Base-by-base conservation (phyloP, 2,329 filamentous ascomycete species). In the Fusarium austroafricanum region DNA sequence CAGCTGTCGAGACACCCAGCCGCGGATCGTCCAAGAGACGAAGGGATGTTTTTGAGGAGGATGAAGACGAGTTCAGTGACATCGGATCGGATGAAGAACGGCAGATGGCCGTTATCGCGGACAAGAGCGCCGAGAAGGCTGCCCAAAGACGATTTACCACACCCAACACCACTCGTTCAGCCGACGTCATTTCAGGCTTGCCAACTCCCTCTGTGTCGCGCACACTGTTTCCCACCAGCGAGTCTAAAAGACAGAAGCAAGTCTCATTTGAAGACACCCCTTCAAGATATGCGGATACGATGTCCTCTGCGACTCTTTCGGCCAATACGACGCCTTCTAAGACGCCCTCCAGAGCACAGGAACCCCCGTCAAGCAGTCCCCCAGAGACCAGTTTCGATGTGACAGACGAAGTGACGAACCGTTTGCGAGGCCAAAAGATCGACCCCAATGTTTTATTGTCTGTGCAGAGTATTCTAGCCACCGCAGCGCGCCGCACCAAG, bases 401-500 rank as follows among this genome's bases (percentile, higher is more conserved):
- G 50, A 81, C 80, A 2, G 73, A 78, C 6, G 80, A 87, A 47
- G 79, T 89, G 39, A 80, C 89, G 76, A 68, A 72, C 2, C 72
- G 89, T 7, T 80, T 90, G 2, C 76, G 76, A 15, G 78, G 76
- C 40, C 79, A 83, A 55, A 71, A 77, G 10, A 65, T 89, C 17
- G 77, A 80, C 21, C 72, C 76, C 2, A 60, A 72, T 0, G 78
- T 80, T 2, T 76, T 81, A 6, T 59, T 68, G 3, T 77, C 74
- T 21, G 75, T 90, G 3, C 75, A 77, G 1, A 61, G 68, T 23
- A 70, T 86, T 10, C 79, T 92, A 31, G 81, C 83, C 35, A 84
- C 79, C 43, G 83, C 92, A 67, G 85, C 87, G 17, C 78, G 89
- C 51, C 84, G 83, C 51, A 83, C 84, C 0, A 86, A 85, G 71